These are phyloP conservation scores for Mariannaea sp. DNA, from an alignment of 2,329 filamentous ascomycete species.

Conservation along the genomic window DNA sequence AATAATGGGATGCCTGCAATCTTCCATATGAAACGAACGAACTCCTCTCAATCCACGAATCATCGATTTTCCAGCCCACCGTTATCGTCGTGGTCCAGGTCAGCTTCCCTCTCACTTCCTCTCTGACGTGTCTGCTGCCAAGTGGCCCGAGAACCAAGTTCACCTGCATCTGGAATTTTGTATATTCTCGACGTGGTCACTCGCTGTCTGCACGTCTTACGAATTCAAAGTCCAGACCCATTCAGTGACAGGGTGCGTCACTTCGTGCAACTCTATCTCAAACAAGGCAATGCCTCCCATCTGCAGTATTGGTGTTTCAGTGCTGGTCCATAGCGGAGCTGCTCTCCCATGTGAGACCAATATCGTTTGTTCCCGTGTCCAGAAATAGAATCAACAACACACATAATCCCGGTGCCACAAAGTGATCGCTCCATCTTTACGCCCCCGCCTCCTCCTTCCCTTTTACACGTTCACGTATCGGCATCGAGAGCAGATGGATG, in stretches of 20 bases:
- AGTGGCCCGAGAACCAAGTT: conserved; percentile 1
- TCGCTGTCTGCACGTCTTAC: neutral
- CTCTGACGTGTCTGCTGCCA: conserved; percentile 4
- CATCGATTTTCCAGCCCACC: neutral
- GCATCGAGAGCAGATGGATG: neutral
- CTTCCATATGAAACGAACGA: conserved; percentile 19
- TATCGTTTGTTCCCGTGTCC: neutral
- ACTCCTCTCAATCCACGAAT: conserved; percentile 4
- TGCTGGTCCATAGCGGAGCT: conserved; percentile 2
- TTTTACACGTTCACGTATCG: neutral
- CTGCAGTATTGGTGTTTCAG: conserved; percentile 10
- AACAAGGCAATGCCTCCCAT: conserved; percentile 7
- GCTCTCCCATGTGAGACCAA: conserved; percentile 5
- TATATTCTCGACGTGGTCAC: neutral
- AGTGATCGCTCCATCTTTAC: conserved; percentile 6
- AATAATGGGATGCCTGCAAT: conserved; percentile 8
- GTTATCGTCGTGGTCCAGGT: neutral
- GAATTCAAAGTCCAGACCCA: neutral
- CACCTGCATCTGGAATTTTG: neutral
- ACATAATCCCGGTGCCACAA: neutral
- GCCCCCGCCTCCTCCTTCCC: neutral
- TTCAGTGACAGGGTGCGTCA: neutral
- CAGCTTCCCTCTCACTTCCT: neutral
- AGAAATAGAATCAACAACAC: conserved; percentile 10
- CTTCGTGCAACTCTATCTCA: conserved; percentile 6